Percentiles rank a stretch among this genome's conserved stretches.
phyloP scores from a whole-genome alignment of 2,329 filamentous ascomycete genomes.

The Fonsecaea monophora region DNA sequence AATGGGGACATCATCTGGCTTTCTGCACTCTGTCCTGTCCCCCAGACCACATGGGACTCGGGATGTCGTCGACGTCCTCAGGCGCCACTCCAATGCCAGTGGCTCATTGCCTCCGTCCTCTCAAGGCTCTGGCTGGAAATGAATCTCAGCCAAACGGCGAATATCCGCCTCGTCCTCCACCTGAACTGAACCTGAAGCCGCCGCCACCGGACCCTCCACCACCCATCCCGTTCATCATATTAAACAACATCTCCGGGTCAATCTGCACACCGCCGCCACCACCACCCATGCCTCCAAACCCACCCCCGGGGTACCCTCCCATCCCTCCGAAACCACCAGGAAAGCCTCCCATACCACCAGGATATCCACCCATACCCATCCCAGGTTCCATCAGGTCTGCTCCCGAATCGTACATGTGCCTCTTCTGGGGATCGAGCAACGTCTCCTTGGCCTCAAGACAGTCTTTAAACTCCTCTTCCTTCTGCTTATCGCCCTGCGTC shows the following conservation, averaged over 20 bases:
- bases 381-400: constrained; percentile 87
- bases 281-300: constrained; percentile 48
- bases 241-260: constrained; percentile 47
- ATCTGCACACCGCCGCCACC: constrained; percentile 48
- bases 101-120: not conserved
- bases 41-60: not conserved
- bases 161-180: constrained; percentile 38
- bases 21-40: not conserved
- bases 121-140: not conserved
- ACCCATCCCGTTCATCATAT: constrained; percentile 56
- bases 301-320: constrained; percentile 44
- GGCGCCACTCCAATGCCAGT: not conserved
- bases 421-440: constrained; percentile 92
- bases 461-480: constrained; percentile 95
- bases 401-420: constrained; percentile 87
- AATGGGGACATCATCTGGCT: not conserved
- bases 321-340: constrained; percentile 47
- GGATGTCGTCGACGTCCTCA: not conserved
- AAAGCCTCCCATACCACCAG: constrained; percentile 52
- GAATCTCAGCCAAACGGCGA: constrained; percentile 35
- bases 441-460: constrained; percentile 97
- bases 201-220: constrained; percentile 36
- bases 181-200: constrained; percentile 35
- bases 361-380: constrained; percentile 63
- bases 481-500: constrained; percentile 84